Evolutionary conservation across 805 yeast species (phyloP), one percentile per base, ranked within the genome.

Genomic region (Saturnispora sanitii): DNA sequence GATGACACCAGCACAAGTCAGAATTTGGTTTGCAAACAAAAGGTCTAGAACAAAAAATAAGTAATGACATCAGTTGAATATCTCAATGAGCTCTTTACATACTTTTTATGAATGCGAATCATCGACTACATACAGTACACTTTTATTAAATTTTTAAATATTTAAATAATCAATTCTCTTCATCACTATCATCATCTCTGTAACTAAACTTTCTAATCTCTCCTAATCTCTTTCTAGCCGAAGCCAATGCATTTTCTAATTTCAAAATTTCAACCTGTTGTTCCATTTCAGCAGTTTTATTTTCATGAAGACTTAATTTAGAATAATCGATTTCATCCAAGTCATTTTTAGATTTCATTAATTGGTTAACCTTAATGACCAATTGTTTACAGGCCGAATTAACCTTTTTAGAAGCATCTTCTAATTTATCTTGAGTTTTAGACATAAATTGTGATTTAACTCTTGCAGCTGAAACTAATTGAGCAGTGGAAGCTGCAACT

Each of bases 401-500:
- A 19, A 86, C 95, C 40, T 68, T 64, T 53, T 73, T 75, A 23
- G 85, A 74, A 3, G 87, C 80, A 15, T 55, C 49, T 62, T 86
- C 95, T 44, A 86, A 68, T 41, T 67, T 64, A 43, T 79, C 85
- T 58, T 84, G 95, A 3, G 87, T 72, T 54, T 77, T 76, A 2
- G 94, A 83, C 62, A 75, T 74, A 50, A 77, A 73, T 33, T 79
- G 71, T 0, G 94, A 86, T 58, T 85, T 85, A 18, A 84, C 94
- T 50, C 95, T 71, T 0, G 95, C 80, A 0, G 95, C 92, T 5
- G 95, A 88, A 5, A 86, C 96, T 39, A 86, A 70, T 64, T 86
- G 96, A 2, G 90, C 94, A 1, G 95, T 86, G 0, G 95, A 80
- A 0, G 95, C 87, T 2, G 94, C 88, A 7, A 86, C 95, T 57